phyloP scores from a whole-genome alignment of 192 early-diverging fungal genomes.

The Coemansia sp. region DNA sequence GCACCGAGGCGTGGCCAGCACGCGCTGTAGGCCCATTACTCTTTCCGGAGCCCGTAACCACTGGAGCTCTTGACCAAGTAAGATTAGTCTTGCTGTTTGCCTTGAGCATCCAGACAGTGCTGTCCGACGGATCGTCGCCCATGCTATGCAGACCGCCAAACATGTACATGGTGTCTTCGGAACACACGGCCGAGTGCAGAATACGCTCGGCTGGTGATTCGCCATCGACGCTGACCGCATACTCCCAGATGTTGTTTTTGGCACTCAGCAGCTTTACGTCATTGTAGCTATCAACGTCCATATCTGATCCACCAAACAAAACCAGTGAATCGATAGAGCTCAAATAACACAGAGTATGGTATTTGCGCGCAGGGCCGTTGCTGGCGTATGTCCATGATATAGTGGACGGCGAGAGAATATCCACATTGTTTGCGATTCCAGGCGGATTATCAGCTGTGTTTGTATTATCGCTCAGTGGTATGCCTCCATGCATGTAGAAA shows the following conservation, averaged over 20 bases:
- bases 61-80: conserved; percentile 52
- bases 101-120: conserved; percentile 55
- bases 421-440: conserved; percentile 48
- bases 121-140: conserved; percentile 47
- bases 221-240: conserved; percentile 42
- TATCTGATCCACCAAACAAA: conserved; percentile 67
- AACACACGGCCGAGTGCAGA: conserved; percentile 68
- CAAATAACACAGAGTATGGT: conserved; percentile 60
- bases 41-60: conserved; percentile 20
- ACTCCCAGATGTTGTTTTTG: conserved; percentile 58
- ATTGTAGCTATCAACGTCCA: conserved; percentile 54
- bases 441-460: conserved; percentile 33
- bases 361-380: conserved; percentile 60
- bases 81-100: conserved; percentile 21
- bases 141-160: conserved; percentile 60
- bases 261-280: conserved; percentile 58
- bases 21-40: conserved; percentile 55
- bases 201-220: conserved; percentile 59
- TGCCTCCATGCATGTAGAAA: conserved; percentile 57
- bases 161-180: conserved; percentile 67
- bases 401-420: conserved; percentile 53
- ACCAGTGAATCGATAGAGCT: conserved; percentile 59
- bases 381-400: conserved; percentile 63
- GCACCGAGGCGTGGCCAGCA: conserved; percentile 67
- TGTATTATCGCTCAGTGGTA: conserved; percentile 26